These are phyloP conservation scores for Forsythia viridissima DNA, from an alignment of 257 asterid genomes.

Conservation along the genomic window DNA sequence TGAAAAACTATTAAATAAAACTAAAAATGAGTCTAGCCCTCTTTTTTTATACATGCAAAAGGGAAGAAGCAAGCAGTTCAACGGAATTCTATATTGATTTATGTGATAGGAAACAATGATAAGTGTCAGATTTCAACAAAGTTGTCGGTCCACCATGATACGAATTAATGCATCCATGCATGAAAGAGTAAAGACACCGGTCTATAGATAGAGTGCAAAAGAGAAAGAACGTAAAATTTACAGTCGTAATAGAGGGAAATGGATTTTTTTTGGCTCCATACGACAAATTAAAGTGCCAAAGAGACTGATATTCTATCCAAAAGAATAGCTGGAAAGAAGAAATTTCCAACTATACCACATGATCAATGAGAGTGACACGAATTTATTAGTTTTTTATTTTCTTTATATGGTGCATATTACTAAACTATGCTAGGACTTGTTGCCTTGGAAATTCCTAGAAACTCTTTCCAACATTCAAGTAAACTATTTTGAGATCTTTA, in stretches of 20 bases:
- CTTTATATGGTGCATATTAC: not conserved
- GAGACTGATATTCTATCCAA: constrained; percentile 25
- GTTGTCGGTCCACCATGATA: constrained; percentile 46
- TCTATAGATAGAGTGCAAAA: constrained; percentile 7
- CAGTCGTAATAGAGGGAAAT: constrained; percentile 27
- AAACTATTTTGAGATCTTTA: too few relatives aligned
- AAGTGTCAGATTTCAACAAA: constrained; percentile 29
- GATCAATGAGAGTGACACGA: not conserved
- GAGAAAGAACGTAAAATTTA: not conserved
- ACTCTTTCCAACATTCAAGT: not conserved
- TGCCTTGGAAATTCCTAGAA: not conserved
- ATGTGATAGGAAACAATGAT: constrained; percentile 23
- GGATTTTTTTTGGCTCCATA: constrained; percentile 18
- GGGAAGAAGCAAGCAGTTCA: too few relatives aligned
- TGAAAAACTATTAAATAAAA: not conserved
- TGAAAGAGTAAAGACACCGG: constrained; percentile 31
- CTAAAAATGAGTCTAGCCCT: constrained; percentile 20
- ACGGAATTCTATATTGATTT: too few relatives aligned
- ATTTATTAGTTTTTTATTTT: not conserved
- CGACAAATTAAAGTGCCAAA: constrained; percentile 19
- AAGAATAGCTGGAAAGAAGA: constrained; percentile 37
- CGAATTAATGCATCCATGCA: constrained; percentile 34
- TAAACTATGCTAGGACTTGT: not conserved
- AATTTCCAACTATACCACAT: too few relatives aligned
- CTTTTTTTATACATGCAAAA: constrained; percentile 30